Base-by-base conservation (phyloP, 2,329 filamentous ascomycete species). In the Chaetomium sp. region DNA sequence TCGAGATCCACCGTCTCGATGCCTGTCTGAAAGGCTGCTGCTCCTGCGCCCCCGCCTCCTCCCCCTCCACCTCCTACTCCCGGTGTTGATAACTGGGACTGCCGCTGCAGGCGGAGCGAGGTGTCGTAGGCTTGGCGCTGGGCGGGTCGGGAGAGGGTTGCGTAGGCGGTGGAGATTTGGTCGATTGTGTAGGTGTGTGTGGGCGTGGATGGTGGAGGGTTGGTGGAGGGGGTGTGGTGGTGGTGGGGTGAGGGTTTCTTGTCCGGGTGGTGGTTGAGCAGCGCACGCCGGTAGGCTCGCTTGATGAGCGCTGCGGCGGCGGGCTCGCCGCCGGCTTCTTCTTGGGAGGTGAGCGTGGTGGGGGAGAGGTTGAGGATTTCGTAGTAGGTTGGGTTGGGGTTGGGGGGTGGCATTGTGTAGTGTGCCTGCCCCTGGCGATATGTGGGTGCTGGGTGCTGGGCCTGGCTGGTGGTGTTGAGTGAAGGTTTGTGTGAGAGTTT, bases 241-340 rank as follows among this genome's bases (percentile, higher is more conserved):
- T 83, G 74, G 88, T 86, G 21, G 21, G 64, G 88, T 77, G 2
- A 83, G 83, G 72, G 80, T 7, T 23, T 60, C 71, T 89, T 88
- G 77, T 89, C 87, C 2, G 88, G 88, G 75, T 90, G 88, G 77
- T 90, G 82, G 68, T 80, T 82, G 19, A 90, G 82, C 38, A 90
- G 82, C 25, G 87, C 86, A 61, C 84, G 82, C 74, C 82, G 86
- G 76, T 90, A 90, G 65, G 87, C 87, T 65, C 81, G 81, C 72
- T 87, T 89, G 66, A 90, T 78, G 58, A 84, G 77, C 57, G 29
- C 19, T n/a, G 57, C 29, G 49, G 61, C 55, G 10, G 62, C 12
- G 49, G 62, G 23, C n/a, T 80, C 77, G 68, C 35, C 35, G 2
- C 78, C 72, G 49, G 80, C 74, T 71, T 81, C 78, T 65, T 76